Evolutionary conservation across 1,139 yeast genomes (phyloP), one percentile per base, ranked within the genome.

Genomic region (Yamadazyma sp.): DNA sequence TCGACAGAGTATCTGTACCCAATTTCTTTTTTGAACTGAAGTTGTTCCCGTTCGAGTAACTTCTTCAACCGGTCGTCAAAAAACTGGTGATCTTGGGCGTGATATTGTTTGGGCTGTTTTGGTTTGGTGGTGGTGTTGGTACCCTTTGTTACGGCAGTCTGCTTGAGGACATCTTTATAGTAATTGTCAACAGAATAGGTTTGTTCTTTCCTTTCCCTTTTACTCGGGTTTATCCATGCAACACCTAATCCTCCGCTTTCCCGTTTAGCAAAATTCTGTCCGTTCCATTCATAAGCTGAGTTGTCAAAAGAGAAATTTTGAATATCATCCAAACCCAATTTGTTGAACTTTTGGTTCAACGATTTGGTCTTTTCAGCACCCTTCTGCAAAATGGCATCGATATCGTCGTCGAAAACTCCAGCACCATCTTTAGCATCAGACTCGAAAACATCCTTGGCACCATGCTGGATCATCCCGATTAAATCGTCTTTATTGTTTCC

Each of bases 271-370:
- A 89, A 92, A 56, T 91, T 89, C 55, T 87, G 83, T 17, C 98
- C 98, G 56, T 92, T 89, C 98, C 98, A 92, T 60, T 91, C 96
- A 61, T 91, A 92, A 0, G 96, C 92, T 2, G 95, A 87, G 26
- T 80, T 80, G 51, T 89, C 96, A 12, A 89, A 81, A 0, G 91
- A 79, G 55, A 92, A 89, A 57, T 87, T 87, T 57, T 91, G 97
- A 44, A 92, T 66, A 56, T 92, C 98, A 56, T 92, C 98, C 33
- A 92, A 69, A 15, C 98, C 98, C 34, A 92, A 70, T 36, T 83
- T 80, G 39, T 87, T 83, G 60, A 87, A 92, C 55, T 87, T 87
- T 14, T 80, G 83, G 56, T 87, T 87, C 47, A 91, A 66, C 32
- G 76, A 74, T 30, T 82, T 78, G 0, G 98, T 92, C 53, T 87